These are phyloP conservation scores for Blastocystis sp. DNA, from an alignment of 352 stramenopile genomes.

Conservation along the genomic window DNA sequence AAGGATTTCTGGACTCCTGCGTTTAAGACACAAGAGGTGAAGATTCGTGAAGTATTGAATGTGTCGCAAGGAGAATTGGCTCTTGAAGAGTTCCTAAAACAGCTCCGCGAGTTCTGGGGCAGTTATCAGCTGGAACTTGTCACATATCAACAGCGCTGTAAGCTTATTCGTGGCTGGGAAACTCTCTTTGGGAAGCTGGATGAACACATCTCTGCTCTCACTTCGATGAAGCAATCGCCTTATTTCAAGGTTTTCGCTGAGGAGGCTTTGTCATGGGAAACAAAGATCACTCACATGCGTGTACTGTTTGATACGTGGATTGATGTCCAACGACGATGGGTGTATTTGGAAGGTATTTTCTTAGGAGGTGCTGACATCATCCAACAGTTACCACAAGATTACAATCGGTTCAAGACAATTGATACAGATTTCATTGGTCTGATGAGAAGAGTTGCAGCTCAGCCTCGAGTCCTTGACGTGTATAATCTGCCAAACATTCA, in stretches of 20 bases:
- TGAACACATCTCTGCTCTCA: constrained; percentile 93
- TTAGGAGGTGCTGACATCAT: constrained; percentile 87
- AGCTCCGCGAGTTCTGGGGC: constrained; percentile 83
- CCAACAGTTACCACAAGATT: constrained; percentile 92
- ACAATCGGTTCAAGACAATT: constrained; percentile 91
- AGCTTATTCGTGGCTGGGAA: constrained; percentile 96
- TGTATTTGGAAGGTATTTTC: constrained; percentile 99
- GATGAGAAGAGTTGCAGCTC: constrained; percentile 90
- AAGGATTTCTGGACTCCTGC: constrained; percentile 92
- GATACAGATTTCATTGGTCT: constrained; percentile 95
- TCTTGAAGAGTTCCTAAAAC: constrained; percentile 92
- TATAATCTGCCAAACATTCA: constrained; percentile 71
- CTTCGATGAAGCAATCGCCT: constrained; percentile 95
- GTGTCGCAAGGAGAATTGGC: constrained; percentile 97
- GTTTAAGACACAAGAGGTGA: constrained; percentile 81
- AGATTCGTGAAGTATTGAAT: constrained; percentile 89
- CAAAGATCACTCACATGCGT: constrained; percentile 88
- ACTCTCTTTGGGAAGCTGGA: constrained; percentile 98
- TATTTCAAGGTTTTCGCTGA: constrained; percentile 98
- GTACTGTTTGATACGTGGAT: constrained; percentile 97
- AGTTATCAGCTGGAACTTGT: constrained; percentile 81
- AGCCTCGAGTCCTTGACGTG: constrained; percentile 89
- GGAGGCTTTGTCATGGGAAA: constrained; percentile 89
- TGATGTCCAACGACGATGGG: constrained; percentile 95
- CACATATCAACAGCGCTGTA: constrained; percentile 85